Evolutionary conservation across 495 filamentous ascomycete species (phyloP).

Genomic region (Penicillium ucsense): DNA sequence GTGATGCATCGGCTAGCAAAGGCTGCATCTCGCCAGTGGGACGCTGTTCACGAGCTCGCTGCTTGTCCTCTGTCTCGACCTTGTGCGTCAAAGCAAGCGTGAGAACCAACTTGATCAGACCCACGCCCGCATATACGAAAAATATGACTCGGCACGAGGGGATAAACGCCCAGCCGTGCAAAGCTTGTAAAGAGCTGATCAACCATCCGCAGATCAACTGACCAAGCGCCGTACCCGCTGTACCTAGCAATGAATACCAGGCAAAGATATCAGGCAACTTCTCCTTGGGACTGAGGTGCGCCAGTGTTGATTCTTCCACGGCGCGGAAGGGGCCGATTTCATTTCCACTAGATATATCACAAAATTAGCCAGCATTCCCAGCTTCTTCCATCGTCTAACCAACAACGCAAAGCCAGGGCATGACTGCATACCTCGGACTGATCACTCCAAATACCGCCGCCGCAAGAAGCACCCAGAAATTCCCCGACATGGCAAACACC

Average conservation of each 20-base stretch:
- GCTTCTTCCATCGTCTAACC: background rate
- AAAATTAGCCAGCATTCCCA: background rate
- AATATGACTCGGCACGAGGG: constrained; percentile 62
- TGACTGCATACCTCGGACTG: constrained; percentile 49
- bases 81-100: constrained; percentile 46
- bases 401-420: background rate
- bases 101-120: constrained; percentile 54
- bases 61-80: constrained; percentile 45
- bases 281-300: constrained; percentile 56
- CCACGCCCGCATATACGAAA: constrained; percentile 57
- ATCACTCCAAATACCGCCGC: constrained; percentile 77
- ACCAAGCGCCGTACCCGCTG: constrained; percentile 54
- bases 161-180: constrained; percentile 43
- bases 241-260: constrained; percentile 68
- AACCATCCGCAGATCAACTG: constrained; percentile 57
- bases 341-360: constrained; percentile 43
- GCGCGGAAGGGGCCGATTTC: constrained; percentile 78
- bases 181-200: constrained; percentile 40
- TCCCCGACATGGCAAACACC: constrained; percentile 55
- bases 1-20: constrained; percentile 31
- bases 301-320: constrained; percentile 74
- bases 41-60: constrained; percentile 11
- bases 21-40: constrained; percentile 32
- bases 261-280: constrained; percentile 65
- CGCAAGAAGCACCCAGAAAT: constrained; percentile 64